Evolutionary conservation across 768 basidiomycete species (phyloP).

Genomic region (Termitomyces sp.): DNA sequence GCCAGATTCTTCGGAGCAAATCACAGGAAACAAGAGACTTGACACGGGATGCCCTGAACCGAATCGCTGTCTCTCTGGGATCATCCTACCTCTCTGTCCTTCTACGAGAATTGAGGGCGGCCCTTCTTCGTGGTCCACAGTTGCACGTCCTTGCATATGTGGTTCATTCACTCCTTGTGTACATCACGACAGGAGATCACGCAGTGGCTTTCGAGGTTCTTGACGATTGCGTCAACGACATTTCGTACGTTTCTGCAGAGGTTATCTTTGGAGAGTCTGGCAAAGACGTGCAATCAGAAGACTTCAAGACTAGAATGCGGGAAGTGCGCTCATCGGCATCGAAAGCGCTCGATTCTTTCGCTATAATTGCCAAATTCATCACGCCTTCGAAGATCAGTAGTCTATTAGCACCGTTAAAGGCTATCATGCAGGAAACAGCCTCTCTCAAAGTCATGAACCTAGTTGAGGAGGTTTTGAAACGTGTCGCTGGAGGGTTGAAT

Average conservation of each 20-base stretch:
- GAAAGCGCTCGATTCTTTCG: constrained; percentile 84
- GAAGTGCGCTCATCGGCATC: constrained; percentile 83
- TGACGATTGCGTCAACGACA: constrained; percentile 72
- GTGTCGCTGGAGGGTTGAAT: constrained; percentile 81
- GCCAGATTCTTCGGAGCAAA: constrained; percentile 87
- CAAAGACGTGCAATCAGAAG: constrained; percentile 81
- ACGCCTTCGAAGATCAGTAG: constrained; percentile 72
- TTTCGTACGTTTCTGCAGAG: constrained; percentile 77
- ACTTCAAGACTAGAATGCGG: constrained; percentile 91
- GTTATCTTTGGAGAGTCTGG: constrained; percentile 94
- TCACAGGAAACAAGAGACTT: constrained; percentile 92
- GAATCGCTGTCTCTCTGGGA: constrained; percentile 70
- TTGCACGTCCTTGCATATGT: constrained; percentile 88
- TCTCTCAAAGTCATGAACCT: constrained; percentile 73
- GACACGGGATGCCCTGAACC: constrained; percentile 74
- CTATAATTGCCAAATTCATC: constrained; percentile 71
- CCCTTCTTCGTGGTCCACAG: constrained; percentile 87
- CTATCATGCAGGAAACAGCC: constrained; percentile 83
- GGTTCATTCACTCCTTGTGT: constrained; percentile 74
- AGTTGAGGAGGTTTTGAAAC: constrained; percentile 83
- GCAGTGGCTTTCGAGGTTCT: constrained; percentile 51
- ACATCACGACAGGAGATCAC: constrained; percentile 63
- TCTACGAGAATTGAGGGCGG: constrained; percentile 76
- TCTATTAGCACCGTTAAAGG: constrained; percentile 72
- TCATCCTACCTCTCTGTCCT: constrained; percentile 67